Evolutionary conservation across 495 filamentous ascomycete genomes (phyloP), one percentile per base, ranked within the genome.

Genomic region (Thermothielavioides terrestris): DNA sequence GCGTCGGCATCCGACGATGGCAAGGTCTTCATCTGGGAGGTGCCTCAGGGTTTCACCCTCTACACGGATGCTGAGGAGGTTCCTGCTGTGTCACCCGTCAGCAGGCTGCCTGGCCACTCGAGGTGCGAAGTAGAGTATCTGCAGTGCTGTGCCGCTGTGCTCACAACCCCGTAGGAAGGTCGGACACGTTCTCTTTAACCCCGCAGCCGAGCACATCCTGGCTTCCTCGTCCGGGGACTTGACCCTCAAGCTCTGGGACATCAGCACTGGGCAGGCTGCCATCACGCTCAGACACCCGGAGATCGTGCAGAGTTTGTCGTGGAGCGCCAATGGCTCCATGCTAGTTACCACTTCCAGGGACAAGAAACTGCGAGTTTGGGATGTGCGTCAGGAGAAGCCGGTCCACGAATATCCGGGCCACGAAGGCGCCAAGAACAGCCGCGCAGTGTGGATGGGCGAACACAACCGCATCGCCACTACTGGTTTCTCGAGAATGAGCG

Each of bases 281-380:
- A 71, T 89, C 34, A 81, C 81, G 2, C 76, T 97, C 30, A 89
- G 85, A 58, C 82, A 96, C 66, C 79, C 76, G 31, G 92, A 97
- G 52, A 88, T 95, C 54, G 86, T 97, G 15, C 92, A 97, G 68
- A 92, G 86, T 41, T 76, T 95, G 59, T 94, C 90, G 18, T 98
- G 92, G 92, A 95, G 84, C 66, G 88, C 88, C 57, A 88, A 90
- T 56, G 92, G 92, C 39, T 82, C 85, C 26, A 73, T 94, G 60
- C 71, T 98, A 49, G 89, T 86, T 35, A 98, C 92, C 1, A 97
- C 92, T 12, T 95, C 88, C 25, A 82, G 94, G 40, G 94, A 97
- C 77, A 98, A 98, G 81, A 97, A 94, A 75, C 77, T 98, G 46
- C 81, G 94, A 23, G 80, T 97, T 52, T 97, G 92, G 92, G 92